phyloP scores from a whole-genome alignment of 345 rosid genomes.

The Cardamine occulta region DNA sequence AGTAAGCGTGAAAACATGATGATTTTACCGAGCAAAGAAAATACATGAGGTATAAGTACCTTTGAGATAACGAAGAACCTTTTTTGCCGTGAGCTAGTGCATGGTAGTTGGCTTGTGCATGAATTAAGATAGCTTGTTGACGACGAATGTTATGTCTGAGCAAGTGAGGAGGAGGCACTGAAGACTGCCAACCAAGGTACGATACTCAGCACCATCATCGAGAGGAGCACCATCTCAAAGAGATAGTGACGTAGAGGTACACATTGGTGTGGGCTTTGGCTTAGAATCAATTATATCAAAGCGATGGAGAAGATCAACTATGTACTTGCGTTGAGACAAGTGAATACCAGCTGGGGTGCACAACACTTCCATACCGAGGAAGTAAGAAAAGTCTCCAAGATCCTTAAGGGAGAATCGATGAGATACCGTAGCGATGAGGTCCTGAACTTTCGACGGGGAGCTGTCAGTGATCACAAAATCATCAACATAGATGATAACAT shows the following conservation, averaged over 20 bases:
- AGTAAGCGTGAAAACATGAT: not conserved
- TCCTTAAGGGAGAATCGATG: not conserved
- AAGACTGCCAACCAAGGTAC: not conserved
- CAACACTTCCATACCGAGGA: not conserved
- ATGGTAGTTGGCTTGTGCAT: not conserved
- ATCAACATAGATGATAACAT: not conserved
- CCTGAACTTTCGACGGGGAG: not conserved
- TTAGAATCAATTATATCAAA: too few species aligned
- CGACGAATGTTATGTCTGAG: not conserved
- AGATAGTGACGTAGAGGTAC: not conserved
- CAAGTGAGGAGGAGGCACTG: not conserved
- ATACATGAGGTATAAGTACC: not conserved
- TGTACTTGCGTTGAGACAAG: too few species aligned
- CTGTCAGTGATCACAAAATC: not conserved
- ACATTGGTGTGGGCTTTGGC: too few species aligned
- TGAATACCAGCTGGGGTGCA: not conserved
- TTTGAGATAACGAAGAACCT: not conserved
- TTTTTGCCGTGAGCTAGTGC: not conserved
- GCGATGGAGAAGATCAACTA: too few species aligned
- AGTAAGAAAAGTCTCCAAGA: not conserved
- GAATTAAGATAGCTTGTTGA: not conserved
- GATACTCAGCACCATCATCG: not conserved
- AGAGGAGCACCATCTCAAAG: not conserved
- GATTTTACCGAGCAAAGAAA: not conserved
- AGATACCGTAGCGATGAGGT: not conserved